Base-by-base conservation (phyloP, 2,329 filamentous ascomycete genomes). In the Ophiostoma pallidulum region DNA sequence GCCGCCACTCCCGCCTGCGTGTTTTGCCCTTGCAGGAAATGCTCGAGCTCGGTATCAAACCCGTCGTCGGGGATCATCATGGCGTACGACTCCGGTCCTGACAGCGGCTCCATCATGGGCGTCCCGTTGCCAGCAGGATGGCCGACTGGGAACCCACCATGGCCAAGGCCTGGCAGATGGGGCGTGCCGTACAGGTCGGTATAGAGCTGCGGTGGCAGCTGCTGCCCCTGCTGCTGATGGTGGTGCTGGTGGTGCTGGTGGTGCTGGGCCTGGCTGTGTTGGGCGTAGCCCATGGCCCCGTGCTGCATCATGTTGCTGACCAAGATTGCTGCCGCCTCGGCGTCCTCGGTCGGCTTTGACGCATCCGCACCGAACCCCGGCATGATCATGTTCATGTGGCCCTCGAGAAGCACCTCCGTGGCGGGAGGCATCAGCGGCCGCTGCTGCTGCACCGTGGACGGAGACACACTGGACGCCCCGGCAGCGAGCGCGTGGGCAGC, bases 31-130 rank as follows among this genome's bases (percentile, higher is more conserved):
- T 69, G 61, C 20, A 71, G 63, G 47, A 68, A 68, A 40, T 63
- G 64, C 51, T 68, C 67, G 44, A 74, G 55, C 56, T 73, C 71
- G 8, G 58, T 61, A 51, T 72, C 67, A 50, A 68, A 74, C 2
- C 71, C 71, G 47, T 74, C 71, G 37, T 65, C 65, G 14, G 41
- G 49, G 9, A n/a, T n/a, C n/a, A n/a, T n/a, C n/a, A n/a, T n/a
- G n/a, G n/a, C n/a, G n/a, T n/a, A n/a, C n/a, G n/a, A n/a, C n/a
- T n/a, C n/a, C n/a, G n/a, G n/a, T n/a, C n/a, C n/a, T n/a, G n/a
- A n/a, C 14, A 38, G 22, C 13, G 48, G 48, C n/a, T 22, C 22
- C 32, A 49, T 26, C 39, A 45, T 36, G 10, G 36, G n/a, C 18
- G 45, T 36, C 9, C 16, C 14, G 18, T 26, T 45, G 16, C 26